A percentile compares a stretch with the other conserved stretches of the same genome.
Evolutionary conservation across 1,284 basidiomycete species (phyloP).

Genomic region (Leucoagaricus sp.): DNA sequence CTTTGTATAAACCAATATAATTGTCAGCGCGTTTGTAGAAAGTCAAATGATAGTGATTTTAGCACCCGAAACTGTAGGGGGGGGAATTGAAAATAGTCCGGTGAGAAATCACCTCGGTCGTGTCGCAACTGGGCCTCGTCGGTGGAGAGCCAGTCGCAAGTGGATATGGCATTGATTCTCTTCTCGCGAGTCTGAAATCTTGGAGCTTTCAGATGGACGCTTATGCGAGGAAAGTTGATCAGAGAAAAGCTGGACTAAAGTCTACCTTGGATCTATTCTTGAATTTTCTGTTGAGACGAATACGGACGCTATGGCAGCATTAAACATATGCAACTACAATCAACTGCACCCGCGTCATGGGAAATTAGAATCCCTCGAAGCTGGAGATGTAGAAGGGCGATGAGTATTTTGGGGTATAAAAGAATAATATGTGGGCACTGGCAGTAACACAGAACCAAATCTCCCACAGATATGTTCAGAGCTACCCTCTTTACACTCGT

Average conservation of each 20-base stretch:
- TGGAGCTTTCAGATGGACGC: not conserved
- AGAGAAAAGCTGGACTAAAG: not conserved
- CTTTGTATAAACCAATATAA: not conserved
- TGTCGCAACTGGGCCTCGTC: not conserved
- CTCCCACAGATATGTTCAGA: slow-evolving; percentile 3
- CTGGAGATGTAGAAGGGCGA: not conserved
- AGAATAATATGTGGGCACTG: not conserved
- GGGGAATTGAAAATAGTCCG: not conserved
- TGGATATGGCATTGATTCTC: no score
- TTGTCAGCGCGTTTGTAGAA: not conserved
- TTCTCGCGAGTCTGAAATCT: not conserved
- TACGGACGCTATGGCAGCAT: not conserved
- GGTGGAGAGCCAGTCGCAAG: no score
- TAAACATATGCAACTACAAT: not conserved
- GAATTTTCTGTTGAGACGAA: not conserved
- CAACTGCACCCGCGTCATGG: slow-evolving; percentile 7
- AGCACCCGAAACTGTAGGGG: not conserved
- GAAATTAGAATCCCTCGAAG: not conserved
- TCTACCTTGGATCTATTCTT: not conserved
- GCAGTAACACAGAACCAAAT: not conserved
- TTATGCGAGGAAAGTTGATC: not conserved
- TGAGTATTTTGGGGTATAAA: not conserved
- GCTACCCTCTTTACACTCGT: slow-evolving; percentile 75
- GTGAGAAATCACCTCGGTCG: not conserved
- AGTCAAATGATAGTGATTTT: slow-evolving; percentile 4